Percentiles rank a stretch among this genome's conserved stretches.
These are phyloP conservation scores for Podila epicladia DNA, from an alignment of 192 early-diverging fungal species.

Conservation along the genomic window DNA sequence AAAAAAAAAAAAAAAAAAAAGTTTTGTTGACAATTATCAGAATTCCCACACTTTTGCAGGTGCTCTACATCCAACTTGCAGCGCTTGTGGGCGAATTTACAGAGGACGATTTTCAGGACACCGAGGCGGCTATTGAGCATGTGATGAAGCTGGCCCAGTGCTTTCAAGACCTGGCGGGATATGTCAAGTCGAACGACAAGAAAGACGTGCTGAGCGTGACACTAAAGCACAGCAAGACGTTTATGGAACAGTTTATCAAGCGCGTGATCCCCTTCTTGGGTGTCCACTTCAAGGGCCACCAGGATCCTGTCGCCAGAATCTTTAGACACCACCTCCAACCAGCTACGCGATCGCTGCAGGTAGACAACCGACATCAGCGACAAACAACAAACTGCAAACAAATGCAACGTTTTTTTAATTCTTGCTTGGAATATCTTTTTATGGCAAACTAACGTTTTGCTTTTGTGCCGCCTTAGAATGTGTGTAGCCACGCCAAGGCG, in stretches of 20 bases:
- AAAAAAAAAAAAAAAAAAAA: background rate
- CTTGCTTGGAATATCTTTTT: background rate
- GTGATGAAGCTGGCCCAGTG: slow-evolving; percentile 49
- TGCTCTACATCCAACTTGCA: slow-evolving; percentile 48
- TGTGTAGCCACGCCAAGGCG: slow-evolving; percentile 83
- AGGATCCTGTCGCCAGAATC: slow-evolving; percentile 51
- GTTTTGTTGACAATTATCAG: background rate
- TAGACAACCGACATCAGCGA: slow-evolving; percentile 7
- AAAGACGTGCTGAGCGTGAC: slow-evolving; percentile 53
- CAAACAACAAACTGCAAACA: too few relatives aligned
- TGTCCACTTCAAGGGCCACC: slow-evolving; percentile 55
- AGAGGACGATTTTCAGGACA: slow-evolving; percentile 26
- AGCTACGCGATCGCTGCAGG: slow-evolving; percentile 61
- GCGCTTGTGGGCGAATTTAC: slow-evolving; percentile 29
- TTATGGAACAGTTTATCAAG: slow-evolving; percentile 65
- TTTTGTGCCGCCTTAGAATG: slow-evolving; percentile 55
- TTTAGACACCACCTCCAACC: slow-evolving; percentile 60
- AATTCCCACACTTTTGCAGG: slow-evolving; percentile 9
- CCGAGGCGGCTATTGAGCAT: slow-evolving; percentile 31
- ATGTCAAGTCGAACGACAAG: slow-evolving; percentile 61
- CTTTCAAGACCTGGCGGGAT: slow-evolving; percentile 55
- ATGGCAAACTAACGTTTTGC: background rate
- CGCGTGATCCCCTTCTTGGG: slow-evolving; percentile 60
- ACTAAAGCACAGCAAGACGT: slow-evolving; percentile 57
- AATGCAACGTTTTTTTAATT: background rate